Evolutionary conservation across 2,329 filamentous ascomycete species (phyloP), one percentile per base, ranked within the genome.

Genomic region (Zymoseptoria brevis): DNA sequence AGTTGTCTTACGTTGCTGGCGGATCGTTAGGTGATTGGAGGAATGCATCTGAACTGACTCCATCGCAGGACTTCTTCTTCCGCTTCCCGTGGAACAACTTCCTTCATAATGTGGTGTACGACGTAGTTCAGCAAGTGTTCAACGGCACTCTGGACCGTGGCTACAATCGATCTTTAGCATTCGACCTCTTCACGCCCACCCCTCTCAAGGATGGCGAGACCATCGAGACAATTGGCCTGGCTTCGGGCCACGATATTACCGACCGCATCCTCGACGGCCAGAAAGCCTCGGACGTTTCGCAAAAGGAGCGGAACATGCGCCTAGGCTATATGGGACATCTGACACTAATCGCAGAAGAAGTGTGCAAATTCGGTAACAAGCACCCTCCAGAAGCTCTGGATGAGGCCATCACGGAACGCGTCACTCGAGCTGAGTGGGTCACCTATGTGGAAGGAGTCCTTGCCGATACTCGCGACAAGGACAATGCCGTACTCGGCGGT

Each of bases 51-150:
- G 21, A 3, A 54, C 51, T 55, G 16, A 56, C 52, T 3, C 52
- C 9, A 16, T 53, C 49, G 8, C 64, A 95, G 90, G 89, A 91
- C 59, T 97, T 97, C 79, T 99, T 99, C 77, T 99, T 99, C 79
- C 86, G 88, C 60, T 99, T 97, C 70, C 93, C 94, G 1, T 99
- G 94, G 94, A 99, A 99, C 75, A 99, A 99, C 74, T 99, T 99
- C 72, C 82, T 99, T 51, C 94, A 99, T 76, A 99, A 99, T 71
- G 94, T 99, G 50, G 94, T 99, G 53, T 99, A 99, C 72, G 94
- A 99, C 73, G 92, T 99, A 70, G 90, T 99, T 50, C 94, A 99
- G 74, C 94, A 99, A 77, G 94, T 99, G 0, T 97, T 99, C 75
- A 99, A 99, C 72, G 94, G 94, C 8, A 91, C 91, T 0, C 96